phyloP scores from a whole-genome alignment of 108 stramenopile species.

The Mayamaea pseudoterrestris region DNA sequence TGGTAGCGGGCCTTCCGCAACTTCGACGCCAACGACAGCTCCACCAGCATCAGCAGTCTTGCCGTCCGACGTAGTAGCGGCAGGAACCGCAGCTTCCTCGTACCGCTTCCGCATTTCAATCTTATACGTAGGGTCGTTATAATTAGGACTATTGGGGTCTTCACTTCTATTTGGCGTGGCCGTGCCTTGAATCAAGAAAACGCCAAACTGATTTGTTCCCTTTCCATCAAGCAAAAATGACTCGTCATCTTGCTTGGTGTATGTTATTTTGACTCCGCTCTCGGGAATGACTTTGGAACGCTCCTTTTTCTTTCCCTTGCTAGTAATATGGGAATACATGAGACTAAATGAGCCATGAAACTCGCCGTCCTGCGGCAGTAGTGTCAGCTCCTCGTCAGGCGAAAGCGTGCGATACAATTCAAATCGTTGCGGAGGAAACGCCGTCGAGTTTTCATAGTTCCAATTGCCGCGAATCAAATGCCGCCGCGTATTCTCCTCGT shows the following conservation, averaged over 20 bases:
- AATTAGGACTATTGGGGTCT: constrained; percentile 31
- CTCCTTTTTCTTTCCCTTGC: constrained; percentile 67
- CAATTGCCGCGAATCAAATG: constrained; percentile 80
- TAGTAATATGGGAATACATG: constrained; percentile 38
- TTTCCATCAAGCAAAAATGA: constrained; percentile 48
- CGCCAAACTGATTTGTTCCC: constrained; percentile 65
- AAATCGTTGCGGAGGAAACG: constrained; percentile 65
- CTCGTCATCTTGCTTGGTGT: constrained; percentile 30
- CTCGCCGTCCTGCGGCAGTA: constrained; percentile 60
- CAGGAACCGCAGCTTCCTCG: constrained; percentile 7
- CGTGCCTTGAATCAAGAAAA: constrained; percentile 60
- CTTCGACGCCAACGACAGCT: constrained; percentile 5
- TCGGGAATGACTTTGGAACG: constrained; percentile 56
- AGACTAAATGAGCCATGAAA: constrained; percentile 77
- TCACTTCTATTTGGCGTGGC: constrained; percentile 42
- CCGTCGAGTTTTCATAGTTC: constrained; percentile 62
- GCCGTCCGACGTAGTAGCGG: constrained; percentile 1
- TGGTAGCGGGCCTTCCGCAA: constrained; percentile 19
- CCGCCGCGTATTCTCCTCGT: constrained; percentile 44
- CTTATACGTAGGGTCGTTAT: no score
- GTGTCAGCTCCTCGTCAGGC: constrained; percentile 46
- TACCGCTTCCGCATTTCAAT: constrained; percentile 62
- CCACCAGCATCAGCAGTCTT: constrained; percentile 2
- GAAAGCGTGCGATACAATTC: constrained; percentile 56
- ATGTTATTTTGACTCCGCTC: constrained; percentile 60